These are phyloP conservation scores for Chondrus crispus DNA, from an alignment of 23 red algal species.

Conservation along the genomic window DNA sequence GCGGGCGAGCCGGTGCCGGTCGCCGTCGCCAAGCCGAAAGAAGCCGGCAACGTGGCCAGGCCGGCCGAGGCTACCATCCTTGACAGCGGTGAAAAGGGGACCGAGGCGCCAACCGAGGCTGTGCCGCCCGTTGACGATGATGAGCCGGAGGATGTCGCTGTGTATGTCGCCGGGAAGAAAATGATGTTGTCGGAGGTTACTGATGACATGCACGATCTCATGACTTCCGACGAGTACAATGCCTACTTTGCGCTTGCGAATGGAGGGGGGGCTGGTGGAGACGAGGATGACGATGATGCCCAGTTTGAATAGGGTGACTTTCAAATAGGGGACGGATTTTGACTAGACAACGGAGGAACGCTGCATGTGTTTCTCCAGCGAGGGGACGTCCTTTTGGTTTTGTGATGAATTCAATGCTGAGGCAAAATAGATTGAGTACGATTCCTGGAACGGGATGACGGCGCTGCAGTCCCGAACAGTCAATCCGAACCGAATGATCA, in stretches of 20 bases:
- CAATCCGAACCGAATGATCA: too few relatives aligned
- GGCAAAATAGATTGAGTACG: too few relatives aligned
- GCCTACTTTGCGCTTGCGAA: constrained; percentile 39
- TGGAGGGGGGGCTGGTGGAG: background rate
- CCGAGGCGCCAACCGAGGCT: background rate
- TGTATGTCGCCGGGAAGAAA: constrained; percentile 40
- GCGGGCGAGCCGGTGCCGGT: background rate
- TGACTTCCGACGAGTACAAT: constrained; percentile 52
- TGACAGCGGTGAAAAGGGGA: background rate
- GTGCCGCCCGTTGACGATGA: background rate
- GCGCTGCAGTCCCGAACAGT: too few relatives aligned
- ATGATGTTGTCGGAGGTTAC: constrained; percentile 49
- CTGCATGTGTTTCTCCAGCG: too few relatives aligned
- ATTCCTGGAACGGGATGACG: too few relatives aligned
- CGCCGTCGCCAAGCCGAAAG: background rate
- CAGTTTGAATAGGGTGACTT: constrained; percentile 51
- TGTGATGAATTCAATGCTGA: too few relatives aligned
- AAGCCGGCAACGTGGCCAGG: background rate
- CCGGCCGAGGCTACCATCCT: background rate
- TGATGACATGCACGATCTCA: constrained; percentile 36
- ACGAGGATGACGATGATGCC: constrained; percentile 54
- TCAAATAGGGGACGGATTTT: too few relatives aligned
- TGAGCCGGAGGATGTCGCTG: constrained; percentile 31
- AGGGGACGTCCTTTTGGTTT: too few relatives aligned
- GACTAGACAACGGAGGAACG: too few relatives aligned